Conservation (phyloP, 2,329 filamentous ascomycete genomes). For the Xylaria sp. region DNA sequence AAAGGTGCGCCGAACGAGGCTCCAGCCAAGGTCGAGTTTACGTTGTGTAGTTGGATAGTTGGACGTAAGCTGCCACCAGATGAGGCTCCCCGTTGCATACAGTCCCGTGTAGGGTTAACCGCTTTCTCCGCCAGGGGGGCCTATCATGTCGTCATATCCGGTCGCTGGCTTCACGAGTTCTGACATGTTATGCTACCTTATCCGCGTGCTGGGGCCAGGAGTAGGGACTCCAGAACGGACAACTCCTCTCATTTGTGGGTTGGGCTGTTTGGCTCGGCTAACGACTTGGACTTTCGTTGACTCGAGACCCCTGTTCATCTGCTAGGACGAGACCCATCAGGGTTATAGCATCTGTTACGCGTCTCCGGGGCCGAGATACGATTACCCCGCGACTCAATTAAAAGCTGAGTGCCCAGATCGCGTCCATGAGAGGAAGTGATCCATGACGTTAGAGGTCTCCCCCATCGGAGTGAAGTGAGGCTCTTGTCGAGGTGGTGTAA, state of each 20-base stretch:
- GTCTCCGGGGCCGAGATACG: slow-evolving; percentile 16
- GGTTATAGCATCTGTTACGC: slow-evolving; percentile 22
- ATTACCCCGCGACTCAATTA: slow-evolving; percentile 10
- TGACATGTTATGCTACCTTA: neutral
- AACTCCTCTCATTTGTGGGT: slow-evolving; percentile 1
- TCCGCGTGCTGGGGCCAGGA: neutral
- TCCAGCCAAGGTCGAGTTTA: slow-evolving; percentile 16
- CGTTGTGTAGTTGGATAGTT: slow-evolving; percentile 12
- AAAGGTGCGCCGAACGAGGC: slow-evolving; percentile 28
- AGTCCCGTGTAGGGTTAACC: neutral
- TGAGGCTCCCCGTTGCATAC: slow-evolving; percentile 17
- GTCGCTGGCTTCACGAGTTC: neutral
- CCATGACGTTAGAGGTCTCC: neutral
- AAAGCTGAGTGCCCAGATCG: neutral
- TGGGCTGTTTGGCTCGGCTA: neutral
- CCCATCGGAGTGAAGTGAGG: neutral
- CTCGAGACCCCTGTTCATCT: slow-evolving; percentile 4
- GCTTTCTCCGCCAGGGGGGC: neutral
- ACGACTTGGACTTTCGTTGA: neutral
- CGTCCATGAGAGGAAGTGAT: slow-evolving; percentile 1
- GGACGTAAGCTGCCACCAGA: slow-evolving; percentile 13
- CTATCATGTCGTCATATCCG: neutral
- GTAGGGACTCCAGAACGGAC: neutral
- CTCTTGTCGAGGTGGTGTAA: slow-evolving; percentile 7
- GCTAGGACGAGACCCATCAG: slow-evolving; percentile 1